Evolutionary conservation across 106 monocot genomes (phyloP).

Genomic region (Apostasia ramifera): DNA sequence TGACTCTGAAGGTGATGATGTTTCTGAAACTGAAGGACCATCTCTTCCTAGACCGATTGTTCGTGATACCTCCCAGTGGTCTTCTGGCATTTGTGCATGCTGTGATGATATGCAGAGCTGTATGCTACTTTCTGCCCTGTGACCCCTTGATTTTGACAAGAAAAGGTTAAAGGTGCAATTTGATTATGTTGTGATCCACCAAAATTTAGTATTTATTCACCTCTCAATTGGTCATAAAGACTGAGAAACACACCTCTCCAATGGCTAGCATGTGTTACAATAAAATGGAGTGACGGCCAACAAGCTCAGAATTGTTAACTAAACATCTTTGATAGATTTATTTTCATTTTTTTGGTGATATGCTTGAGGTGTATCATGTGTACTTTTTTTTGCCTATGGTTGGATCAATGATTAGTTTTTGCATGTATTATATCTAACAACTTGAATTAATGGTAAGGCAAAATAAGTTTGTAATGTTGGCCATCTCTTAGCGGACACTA

Average conservation of each 20-base stretch:
- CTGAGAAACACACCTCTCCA: background rate
- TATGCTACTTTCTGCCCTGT: slow-evolving; percentile 67
- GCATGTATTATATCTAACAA: too few relatives aligned
- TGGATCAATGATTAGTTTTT: too few relatives aligned
- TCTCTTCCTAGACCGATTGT: slow-evolving; percentile 1
- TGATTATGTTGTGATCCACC: slow-evolving; percentile 9
- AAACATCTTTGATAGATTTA: too few relatives aligned
- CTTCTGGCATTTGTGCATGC: slow-evolving; percentile 95
- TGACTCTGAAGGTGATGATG: slow-evolving; percentile 32
- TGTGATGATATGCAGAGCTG: slow-evolving; percentile 92
- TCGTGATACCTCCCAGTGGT: slow-evolving; percentile 52
- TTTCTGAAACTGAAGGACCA: slow-evolving; percentile 10
- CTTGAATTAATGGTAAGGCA: too few relatives aligned
- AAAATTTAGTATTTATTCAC: background rate
- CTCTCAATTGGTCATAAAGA: background rate
- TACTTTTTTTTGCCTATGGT: too few relatives aligned
- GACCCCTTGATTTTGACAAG: slow-evolving; percentile 41
- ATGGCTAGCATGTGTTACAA: too few relatives aligned
- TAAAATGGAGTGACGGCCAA: too few relatives aligned
- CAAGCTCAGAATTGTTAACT: too few relatives aligned
- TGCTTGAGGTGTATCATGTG: too few relatives aligned
- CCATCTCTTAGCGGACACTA: too few relatives aligned
- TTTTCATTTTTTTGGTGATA: too few relatives aligned
- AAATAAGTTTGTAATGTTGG: too few relatives aligned
- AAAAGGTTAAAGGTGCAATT: slow-evolving; percentile 33